Conservation (phyloP, 768 basidiomycete species). For the Dacryopinax spathularia region DNA sequence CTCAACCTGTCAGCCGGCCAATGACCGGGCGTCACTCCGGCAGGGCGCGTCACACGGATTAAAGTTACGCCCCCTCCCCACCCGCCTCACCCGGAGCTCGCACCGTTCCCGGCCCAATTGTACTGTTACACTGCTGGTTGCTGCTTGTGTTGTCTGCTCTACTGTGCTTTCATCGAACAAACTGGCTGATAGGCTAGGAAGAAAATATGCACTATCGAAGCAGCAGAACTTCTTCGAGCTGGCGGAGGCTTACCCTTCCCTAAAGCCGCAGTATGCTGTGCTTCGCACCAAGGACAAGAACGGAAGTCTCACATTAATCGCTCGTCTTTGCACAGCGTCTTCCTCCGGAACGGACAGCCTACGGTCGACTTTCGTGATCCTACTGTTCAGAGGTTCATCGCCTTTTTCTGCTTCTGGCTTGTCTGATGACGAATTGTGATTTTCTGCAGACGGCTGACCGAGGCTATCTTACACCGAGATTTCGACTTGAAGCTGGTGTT, state of each 20-base stretch:
- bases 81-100: neutral
- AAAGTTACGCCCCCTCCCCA: neutral
- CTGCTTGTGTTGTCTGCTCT: too few species aligned
- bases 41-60: conserved; percentile 2
- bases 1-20: neutral
- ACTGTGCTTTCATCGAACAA: neutral
- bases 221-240: conserved; percentile 48
- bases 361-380: conserved; percentile 66
- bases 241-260: conserved; percentile 40
- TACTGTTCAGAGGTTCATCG: conserved; percentile 47
- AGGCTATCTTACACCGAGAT: conserved; percentile 61
- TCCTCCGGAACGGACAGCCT: conserved; percentile 15
- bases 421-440: neutral
- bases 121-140: too few species aligned
- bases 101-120: neutral
- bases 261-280: conserved; percentile 39
- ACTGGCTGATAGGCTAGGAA: neutral
- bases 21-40: neutral
- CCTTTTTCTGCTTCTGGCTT: neutral
- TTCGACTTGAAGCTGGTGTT: conserved; percentile 50
- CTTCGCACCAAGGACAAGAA: conserved; percentile 9
- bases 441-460: conserved; percentile 50
- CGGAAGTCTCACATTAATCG: neutral
- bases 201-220: neutral
- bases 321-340: conserved; percentile 15